Conservation (phyloP, 2,329 filamentous ascomycete species). For the Calonectria henricotiae region DNA sequence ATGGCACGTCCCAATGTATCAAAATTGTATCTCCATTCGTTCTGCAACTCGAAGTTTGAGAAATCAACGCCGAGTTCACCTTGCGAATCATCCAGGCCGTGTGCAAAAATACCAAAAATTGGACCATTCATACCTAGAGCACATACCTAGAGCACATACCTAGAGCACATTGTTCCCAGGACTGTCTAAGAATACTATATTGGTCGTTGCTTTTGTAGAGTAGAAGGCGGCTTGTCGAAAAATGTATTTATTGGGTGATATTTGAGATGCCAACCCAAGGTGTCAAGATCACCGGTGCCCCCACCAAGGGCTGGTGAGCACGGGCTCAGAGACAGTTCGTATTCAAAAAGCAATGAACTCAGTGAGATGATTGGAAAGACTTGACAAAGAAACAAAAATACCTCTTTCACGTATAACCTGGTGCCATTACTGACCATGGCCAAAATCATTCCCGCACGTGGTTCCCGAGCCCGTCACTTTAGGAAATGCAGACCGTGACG, state of each 20-base stretch:
- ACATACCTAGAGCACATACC: not conserved
- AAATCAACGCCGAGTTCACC: not conserved
- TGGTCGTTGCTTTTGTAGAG: no score
- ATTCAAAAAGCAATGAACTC: no score
- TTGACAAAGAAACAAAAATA: not conserved
- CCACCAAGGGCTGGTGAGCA: no score
- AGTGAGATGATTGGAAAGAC: not conserved
- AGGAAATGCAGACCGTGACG: not conserved
- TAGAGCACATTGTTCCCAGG: constrained; percentile 13
- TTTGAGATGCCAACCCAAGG: no score
- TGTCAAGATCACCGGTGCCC: no score
- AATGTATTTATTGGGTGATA: no score
- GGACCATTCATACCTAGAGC: constrained; percentile 37
- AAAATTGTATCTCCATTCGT: not conserved
- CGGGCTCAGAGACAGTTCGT: no score
- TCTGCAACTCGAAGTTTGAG: not conserved
- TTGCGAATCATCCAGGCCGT: not conserved
- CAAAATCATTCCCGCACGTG: not conserved
- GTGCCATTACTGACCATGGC: not conserved
- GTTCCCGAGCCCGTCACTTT: not conserved
- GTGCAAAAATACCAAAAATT: constrained; percentile 36
- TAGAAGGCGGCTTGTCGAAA: no score
- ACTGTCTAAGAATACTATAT: not conserved
- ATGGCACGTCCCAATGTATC: no score
- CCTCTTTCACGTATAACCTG: not conserved